Evolutionary conservation across 192 early-diverging fungal genomes (phyloP).

Genomic region (Backusella parvicylindrica): DNA sequence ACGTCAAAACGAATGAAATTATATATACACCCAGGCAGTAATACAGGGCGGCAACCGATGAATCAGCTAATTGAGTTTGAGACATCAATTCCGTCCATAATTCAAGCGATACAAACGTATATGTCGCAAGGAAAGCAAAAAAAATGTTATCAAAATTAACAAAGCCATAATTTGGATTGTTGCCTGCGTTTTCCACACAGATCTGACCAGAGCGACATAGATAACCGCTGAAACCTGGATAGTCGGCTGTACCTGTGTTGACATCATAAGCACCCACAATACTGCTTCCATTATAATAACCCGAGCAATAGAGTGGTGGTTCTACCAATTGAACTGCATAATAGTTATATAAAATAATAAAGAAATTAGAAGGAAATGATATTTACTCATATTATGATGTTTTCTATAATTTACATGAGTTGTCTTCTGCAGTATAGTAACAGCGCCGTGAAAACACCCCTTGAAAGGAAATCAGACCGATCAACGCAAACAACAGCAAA

Average conservation of each 20-base stretch:
- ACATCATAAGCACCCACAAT: slow-evolving; percentile 15
- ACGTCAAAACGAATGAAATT: slow-evolving; percentile 49
- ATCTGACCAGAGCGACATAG: slow-evolving; percentile 40
- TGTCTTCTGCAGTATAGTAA: slow-evolving; percentile 18
- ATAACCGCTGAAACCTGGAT: slow-evolving; percentile 36
- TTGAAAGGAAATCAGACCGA: slow-evolving; percentile 49
- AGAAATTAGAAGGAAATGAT: background rate
- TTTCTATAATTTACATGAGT: background rate
- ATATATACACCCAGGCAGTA: slow-evolving; percentile 45
- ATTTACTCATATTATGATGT: too few species aligned
- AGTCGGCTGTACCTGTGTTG: background rate
- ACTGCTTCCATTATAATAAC: slow-evolving; percentile 25
- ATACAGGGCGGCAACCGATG: slow-evolving; percentile 35
- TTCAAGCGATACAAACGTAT: slow-evolving; percentile 42
- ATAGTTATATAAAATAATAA: background rate
- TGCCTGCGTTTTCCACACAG: slow-evolving; percentile 34
- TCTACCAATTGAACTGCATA: slow-evolving; percentile 8
- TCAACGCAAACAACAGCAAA: slow-evolving; percentile 32
- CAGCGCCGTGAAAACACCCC: slow-evolving; percentile 40
- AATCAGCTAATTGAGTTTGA: slow-evolving; percentile 47
- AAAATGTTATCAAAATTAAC: slow-evolving; percentile 49
- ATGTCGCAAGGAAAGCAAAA: slow-evolving; percentile 43
- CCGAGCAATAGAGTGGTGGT: slow-evolving; percentile 23
- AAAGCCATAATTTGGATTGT: slow-evolving; percentile 25
- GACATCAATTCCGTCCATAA: slow-evolving; percentile 54